Base-by-base conservation (phyloP, 306 rosid genomes). In the Dalbergia cochinchinensis region DNA sequence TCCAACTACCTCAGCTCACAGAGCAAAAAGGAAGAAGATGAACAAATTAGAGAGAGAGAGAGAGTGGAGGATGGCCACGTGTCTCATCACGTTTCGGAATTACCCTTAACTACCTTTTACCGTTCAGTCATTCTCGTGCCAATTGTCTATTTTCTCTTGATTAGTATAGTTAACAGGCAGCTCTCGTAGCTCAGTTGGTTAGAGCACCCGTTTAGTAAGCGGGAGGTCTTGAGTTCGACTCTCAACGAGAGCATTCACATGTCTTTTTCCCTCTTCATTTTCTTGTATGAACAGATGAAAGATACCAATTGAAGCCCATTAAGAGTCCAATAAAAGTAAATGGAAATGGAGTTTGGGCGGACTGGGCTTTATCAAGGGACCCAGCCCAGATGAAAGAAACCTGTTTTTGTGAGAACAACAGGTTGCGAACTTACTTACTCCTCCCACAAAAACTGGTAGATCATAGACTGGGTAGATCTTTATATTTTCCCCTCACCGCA, bases 171-270 rank as follows among this genome's bases (percentile, higher is more conserved):
- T 26, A 0, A 6, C 13, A 65, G 16, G 0, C 4, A 0, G 92
- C 90, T 86, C 87, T 89, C 82, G 87, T 89, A 89, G 90, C 90
- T 89, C 89, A 86, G 92, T 84, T 86, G 92, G 90, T 89, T 83
- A 89, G 92, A 87, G 90, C 89, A 83, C 87, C 90, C 86, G 89
- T 86, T 86, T 89, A 86, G 92, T 88, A 88, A 86, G 90, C 90
- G 88, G 88, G 90, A 88, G 92, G 88, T 88, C 92, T 88, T 89
- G 90, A 89, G 88, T 86, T 89, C 88, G 55, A 89, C 87, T 89
- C 90, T 89, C 88, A 89, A 86, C 74, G 86, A 89, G 83, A 89
- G 90, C 92, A 87, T 1, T 0, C 0, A 4, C 4, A n/a, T 22
- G 0, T 0, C 15, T 31, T 63, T 15, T 48, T 6, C 0, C 0